Evolutionary conservation across 805 yeast species (phyloP).

Genomic region (Nakazawaea ishiwadae): DNA sequence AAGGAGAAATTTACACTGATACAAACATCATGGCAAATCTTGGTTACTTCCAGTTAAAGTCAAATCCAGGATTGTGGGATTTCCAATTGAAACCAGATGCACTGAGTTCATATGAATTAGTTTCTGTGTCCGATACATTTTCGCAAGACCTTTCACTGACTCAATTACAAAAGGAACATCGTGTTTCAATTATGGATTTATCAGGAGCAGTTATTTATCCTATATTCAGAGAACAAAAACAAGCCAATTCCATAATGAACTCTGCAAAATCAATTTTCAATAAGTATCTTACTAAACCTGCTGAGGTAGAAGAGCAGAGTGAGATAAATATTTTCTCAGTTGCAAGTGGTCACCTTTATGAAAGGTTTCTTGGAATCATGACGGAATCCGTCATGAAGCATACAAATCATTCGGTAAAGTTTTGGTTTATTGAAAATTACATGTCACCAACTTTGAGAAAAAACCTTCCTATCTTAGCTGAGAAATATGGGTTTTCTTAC

Average conservation of each 20-base stretch:
- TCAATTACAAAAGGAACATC: conserved; percentile 16
- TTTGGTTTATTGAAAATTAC: conserved; percentile 84
- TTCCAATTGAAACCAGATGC: conserved; percentile 37
- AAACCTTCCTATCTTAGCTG: conserved; percentile 56
- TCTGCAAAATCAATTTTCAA: conserved; percentile 4
- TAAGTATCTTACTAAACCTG: not conserved
- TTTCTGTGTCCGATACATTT: too few relatives aligned
- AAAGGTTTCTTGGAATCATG: conserved; percentile 73
- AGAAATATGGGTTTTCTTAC: conserved; percentile 57
- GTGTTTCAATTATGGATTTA: conserved; percentile 35
- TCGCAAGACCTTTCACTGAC: too few relatives aligned
- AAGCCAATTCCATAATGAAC: not conserved
- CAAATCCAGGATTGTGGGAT: conserved; percentile 67
- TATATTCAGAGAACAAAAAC: conserved; percentile 24
- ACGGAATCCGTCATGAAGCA: conserved; percentile 68
- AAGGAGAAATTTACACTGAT: conserved; percentile 32
- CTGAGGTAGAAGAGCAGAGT: conserved; percentile 30
- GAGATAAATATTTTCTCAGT: conserved; percentile 77
- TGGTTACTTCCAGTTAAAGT: conserved; percentile 80
- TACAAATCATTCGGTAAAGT: conserved; percentile 61
- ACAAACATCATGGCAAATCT: conserved; percentile 73
- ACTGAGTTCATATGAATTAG: too few relatives aligned
- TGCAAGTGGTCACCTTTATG: conserved; percentile 80
- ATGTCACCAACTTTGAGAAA: conserved; percentile 65
- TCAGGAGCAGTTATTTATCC: conserved; percentile 44